These are phyloP conservation scores for Pseudogymnoascus pannorum DNA, from an alignment of 2,329 filamentous ascomycete genomes.

Conservation along the genomic window DNA sequence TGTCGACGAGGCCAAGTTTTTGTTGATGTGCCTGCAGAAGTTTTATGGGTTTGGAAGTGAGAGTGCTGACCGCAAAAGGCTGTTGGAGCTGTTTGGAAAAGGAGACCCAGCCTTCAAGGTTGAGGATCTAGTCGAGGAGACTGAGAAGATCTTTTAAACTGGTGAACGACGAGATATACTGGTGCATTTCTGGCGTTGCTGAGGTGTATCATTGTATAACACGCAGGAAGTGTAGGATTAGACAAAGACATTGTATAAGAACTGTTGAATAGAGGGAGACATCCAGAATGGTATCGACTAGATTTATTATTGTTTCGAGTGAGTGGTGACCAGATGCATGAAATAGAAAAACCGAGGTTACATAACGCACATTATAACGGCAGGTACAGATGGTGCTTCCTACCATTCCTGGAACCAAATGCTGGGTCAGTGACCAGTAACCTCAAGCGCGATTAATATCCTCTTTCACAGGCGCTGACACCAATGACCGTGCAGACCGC, in stretches of 20 bases:
- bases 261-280: background rate
- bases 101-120: conserved; percentile 77
- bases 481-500: background rate
- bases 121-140: conserved; percentile 79
- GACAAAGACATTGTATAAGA: background rate
- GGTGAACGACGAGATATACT: background rate
- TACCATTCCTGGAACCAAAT: background rate
- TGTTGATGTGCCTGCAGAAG: conserved; percentile 87
- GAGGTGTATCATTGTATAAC: conserved; percentile 1
- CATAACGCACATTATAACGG: background rate
- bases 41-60: conserved; percentile 68
- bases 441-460: background rate
- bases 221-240: background rate
- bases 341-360: no score
- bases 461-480: background rate
- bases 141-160: conserved; percentile 62
- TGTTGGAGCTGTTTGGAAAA: conserved; percentile 74
- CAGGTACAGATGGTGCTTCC: background rate
- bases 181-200: background rate
- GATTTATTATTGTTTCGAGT: background rate
- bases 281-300: background rate
- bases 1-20: conserved; percentile 76
- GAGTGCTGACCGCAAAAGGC: conserved; percentile 53
- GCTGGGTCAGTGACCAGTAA: background rate
- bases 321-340: background rate